Base-by-base conservation (phyloP, 345 rosid genomes). In the Carallia brachiata region DNA sequence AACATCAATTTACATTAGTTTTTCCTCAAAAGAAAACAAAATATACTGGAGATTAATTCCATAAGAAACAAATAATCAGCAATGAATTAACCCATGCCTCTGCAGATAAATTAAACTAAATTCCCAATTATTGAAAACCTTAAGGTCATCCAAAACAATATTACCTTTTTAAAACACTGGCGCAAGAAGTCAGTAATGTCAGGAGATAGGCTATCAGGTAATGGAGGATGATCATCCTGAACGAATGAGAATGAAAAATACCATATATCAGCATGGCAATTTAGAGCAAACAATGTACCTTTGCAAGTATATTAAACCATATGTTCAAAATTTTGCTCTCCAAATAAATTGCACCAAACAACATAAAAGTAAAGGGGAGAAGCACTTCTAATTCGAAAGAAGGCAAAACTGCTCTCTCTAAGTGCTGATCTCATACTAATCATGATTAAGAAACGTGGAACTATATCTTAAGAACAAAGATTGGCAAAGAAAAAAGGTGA, bases 151-250 rank as follows among this genome's bases (percentile, higher is more conserved):
- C 56, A 54, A n/a, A 15, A 61, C 23, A 36, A 27, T 36, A 39
- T 59, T 79, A 92, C 99, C 99, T 96, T 96, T 88, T 96, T 92
- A 79, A 95, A 96, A 80, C 99, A 96, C 79, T 89, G 99, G 56
- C 83, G 88, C 63, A 92, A 81, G 75, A 96, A 96, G 84, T 92
- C 99, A 44, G 99, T 92, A 68, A 96, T 96, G 82, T 90, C 99
- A 69, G 94, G 87, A 67, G 99, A 92, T 70, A 96, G 73, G 75
- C 97, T 86, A 81, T 92, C 98, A 62, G 98, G 99, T 75, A 92
- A 89, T 18, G 99, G 99, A 79, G 99, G 99, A 79, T 75, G 86
- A 69, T 89, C 97, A 71, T 96, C 99, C 98, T 96, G 83, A 71
- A 65, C 75, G 28, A 10, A 67, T 8, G 5, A 27, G 34, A 65